A percentile compares a stretch with the other conserved stretches of the same genome.
phyloP scores from a whole-genome alignment of 768 basidiomycete genomes.

The Naganishia onofrii region DNA sequence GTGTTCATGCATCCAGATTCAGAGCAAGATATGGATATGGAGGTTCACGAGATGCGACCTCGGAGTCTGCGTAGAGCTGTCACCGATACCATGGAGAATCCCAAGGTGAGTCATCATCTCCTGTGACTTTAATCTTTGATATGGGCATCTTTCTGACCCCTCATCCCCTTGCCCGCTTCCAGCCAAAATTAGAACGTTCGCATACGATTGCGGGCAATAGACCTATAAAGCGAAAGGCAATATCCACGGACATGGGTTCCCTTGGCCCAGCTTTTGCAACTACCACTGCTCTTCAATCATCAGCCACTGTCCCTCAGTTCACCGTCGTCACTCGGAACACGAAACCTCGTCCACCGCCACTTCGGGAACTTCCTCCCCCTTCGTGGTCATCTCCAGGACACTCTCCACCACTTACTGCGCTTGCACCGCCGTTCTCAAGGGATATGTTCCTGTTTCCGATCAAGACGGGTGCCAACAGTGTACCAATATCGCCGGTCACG shows the following conservation, averaged over 20 bases:
- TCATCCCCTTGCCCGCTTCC: background rate
- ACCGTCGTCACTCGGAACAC: background rate
- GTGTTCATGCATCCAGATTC: background rate
- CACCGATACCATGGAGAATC: background rate
- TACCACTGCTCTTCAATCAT: background rate
- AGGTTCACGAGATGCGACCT: conserved; percentile 12
- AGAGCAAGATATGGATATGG: conserved; percentile 5
- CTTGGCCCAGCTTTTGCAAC: conserved; percentile 4
- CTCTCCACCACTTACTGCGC: conserved; percentile 30
- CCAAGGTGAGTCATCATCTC: background rate
- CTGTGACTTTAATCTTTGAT: background rate
- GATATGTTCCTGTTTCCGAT: conserved; percentile 31
- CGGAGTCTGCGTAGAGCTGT: conserved; percentile 1
- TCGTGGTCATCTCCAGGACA: conserved; percentile 34
- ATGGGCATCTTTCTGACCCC: background rate
- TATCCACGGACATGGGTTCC: conserved; percentile 18
- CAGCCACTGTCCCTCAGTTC: background rate
- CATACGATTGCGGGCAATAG: background rate
- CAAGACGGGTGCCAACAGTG: conserved; percentile 1
- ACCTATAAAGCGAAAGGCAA: conserved; percentile 23
- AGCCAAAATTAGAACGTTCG: background rate
- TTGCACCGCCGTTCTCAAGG: conserved; percentile 30
- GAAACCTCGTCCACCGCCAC: conserved; percentile 27
- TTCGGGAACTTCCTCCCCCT: conserved; percentile 31
- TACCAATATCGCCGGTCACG: conserved; percentile 4